Conservation (phyloP, 2,329 filamentous ascomycete genomes). For the Diplodia corticola region DNA sequence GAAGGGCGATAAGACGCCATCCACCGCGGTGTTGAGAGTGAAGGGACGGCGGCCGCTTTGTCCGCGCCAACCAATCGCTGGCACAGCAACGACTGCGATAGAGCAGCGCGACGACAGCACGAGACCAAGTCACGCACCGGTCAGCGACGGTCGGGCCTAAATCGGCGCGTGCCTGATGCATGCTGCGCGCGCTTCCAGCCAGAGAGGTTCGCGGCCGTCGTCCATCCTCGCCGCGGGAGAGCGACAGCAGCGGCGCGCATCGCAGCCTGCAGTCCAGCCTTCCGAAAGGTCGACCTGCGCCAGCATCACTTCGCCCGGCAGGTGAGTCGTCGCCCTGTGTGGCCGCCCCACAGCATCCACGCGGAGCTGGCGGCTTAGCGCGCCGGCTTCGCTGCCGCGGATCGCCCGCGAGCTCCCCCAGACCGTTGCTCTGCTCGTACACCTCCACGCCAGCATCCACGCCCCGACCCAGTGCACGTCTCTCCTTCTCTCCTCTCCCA, state of each 20-base stretch:
- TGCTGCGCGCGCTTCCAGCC: not conserved
- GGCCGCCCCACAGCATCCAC: slow-evolving; percentile 9
- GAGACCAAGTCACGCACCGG: slow-evolving; percentile 17
- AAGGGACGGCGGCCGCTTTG: slow-evolving; percentile 9
- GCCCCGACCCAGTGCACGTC: slow-evolving; percentile 16
- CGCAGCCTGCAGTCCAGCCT: not conserved
- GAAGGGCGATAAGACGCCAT: slow-evolving; percentile 10
- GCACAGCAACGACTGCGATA: slow-evolving; percentile 10
- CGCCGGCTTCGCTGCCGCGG: slow-evolving; percentile 7
- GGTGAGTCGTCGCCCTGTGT: slow-evolving; percentile 14
- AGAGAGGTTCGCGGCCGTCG: not conserved
- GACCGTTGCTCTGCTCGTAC: slow-evolving; percentile 18
- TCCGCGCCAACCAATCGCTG: slow-evolving; percentile 11
- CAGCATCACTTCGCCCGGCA: not conserved
- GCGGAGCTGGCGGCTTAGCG: slow-evolving; percentile 16
- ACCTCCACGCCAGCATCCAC: slow-evolving; percentile 15
- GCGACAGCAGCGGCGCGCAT: slow-evolving; percentile 17
- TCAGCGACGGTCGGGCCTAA: not conserved
- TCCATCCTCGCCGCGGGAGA: slow-evolving; percentile 2
- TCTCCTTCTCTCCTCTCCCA: slow-evolving; percentile 15
- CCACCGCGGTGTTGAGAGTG: slow-evolving; percentile 7
- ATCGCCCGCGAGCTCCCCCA: slow-evolving; percentile 19
- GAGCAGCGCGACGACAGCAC: slow-evolving; percentile 4
- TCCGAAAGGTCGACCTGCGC: not conserved
- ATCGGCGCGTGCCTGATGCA: slow-evolving; percentile 6